Evolutionary conservation across 176 grass and related monocot genomes (phyloP), one percentile per base, ranked within the genome.

Genomic region (Alloteropsis semialata): DNA sequence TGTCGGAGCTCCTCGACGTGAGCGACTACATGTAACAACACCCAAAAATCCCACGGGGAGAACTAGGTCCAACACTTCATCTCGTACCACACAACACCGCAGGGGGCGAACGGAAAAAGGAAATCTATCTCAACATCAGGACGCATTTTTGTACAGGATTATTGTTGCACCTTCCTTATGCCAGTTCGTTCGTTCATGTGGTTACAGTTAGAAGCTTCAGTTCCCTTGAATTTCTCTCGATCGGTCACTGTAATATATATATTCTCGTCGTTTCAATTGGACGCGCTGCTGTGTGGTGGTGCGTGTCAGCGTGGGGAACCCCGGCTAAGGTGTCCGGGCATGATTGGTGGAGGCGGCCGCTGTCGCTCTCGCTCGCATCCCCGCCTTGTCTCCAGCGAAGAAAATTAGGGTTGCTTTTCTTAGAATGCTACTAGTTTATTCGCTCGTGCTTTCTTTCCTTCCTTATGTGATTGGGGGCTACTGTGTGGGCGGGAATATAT

Each of bases 371-470:
- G 57, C n/a, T 49, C n/a, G 66, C 74, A 51, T 90, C 84, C 83
- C 63, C 18, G 17, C 22, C 45, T 87, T 75, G 79, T 79, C 79
- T 87, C 79, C 33, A 62, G 58, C 33, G 74, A 79, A 87, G 88
- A 90, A 87, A 90, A 90, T 53, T 41, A 74, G 57, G 66, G 67
- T 86, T 86, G 88, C 79, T 90, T 86, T 90, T 86, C 79, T 86
- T 74, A 73, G 48, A 73, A 78, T 83, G 66, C 39, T 73, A 42
- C 18, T 69, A 65, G 45, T 77, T 59, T 50, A 65, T 65, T 65
- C 37, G 39, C 45, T 29, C 45, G 72, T 46, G 64, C 6, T 21
- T 37, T 72, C 29, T 65, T 27, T 72, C 10, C 3, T 70, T 37
- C 71, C 43, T 57, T 34, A 46, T 72, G 64, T 82, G 64, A 86